Evolutionary conservation across 257 asterid species (phyloP), one percentile per base, ranked within the genome.

Genomic region (Nicotiana tabacum): DNA sequence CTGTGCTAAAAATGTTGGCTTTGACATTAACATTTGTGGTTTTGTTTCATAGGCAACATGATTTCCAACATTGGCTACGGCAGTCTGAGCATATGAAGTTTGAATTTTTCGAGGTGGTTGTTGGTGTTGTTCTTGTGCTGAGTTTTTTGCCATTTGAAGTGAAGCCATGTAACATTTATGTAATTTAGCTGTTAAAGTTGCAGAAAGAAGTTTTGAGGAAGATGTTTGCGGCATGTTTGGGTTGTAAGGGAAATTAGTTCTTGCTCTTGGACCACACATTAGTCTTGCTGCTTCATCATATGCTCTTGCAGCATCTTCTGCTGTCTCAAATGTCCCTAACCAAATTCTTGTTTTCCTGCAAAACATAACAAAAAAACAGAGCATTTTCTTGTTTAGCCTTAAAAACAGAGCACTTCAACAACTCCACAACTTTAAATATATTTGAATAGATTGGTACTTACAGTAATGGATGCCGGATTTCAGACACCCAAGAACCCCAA

Each of bases 401-500:
- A 53, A 12, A 11, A 53, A 53, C 57, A 8, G 48, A 43, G 48
- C 48, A 43, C 11, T 9, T 18, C 5, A 30, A 32, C 1, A 3
- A 16, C 1, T 6, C 6, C 18, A 18, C 0, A 3, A 9, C 1
- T 16, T 1, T 2, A 17, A 12, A 33, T n/a, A 61, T 37, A 11
- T 80, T 62, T 15, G 29, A 35, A 61, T 43, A 1, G 43, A 18
- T 48, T 3, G 9, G 68, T 66, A 32, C 83, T 84, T 88, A 93
- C 98, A 93, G 79, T 43, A 92, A 66, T 11, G 98, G 98, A 85
- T 93, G 98, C 87, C 98, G 98, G 81, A 93, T 93, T 87, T 93
- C 98, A 27, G 98, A 93, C 21, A 93, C 98, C 98, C 98, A 93
- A 4, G 98, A 92, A 3, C 98, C 98, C 98, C 98, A 93, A 61